phyloP scores from a whole-genome alignment of 1,284 basidiomycete genomes.

The Heliocybe sulcata region DNA sequence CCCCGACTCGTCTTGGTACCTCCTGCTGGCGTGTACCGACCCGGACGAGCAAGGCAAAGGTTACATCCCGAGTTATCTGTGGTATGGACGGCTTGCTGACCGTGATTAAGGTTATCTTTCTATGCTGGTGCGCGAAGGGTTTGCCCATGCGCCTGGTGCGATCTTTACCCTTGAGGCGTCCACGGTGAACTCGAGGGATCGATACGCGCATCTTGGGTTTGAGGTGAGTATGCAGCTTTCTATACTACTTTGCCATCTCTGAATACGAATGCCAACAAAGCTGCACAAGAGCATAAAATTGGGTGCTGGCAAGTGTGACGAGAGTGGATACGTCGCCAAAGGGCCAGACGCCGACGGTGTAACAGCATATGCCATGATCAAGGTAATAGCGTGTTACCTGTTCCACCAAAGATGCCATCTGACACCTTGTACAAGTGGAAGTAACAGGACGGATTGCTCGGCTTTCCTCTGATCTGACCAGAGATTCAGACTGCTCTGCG shows the following conservation, averaged over 20 bases:
- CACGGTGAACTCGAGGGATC: neutral
- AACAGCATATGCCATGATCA: neutral
- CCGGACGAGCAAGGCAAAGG: neutral
- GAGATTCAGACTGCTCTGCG: no score
- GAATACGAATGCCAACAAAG: neutral
- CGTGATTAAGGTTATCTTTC: neutral
- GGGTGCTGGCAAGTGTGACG: neutral
- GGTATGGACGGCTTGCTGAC: neutral
- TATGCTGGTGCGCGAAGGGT: neutral
- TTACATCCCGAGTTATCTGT: neutral
- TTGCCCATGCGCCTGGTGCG: neutral
- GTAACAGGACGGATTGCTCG: no score
- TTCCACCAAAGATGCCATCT: no score
- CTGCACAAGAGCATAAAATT: neutral
- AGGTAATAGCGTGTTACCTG: no score
- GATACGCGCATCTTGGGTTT: neutral
- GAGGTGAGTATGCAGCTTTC: neutral
- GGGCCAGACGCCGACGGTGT: neutral
- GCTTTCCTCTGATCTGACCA: no score
- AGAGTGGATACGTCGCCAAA: neutral
- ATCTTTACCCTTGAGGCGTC: neutral
- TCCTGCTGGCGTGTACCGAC: neutral
- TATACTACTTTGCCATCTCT: neutral
- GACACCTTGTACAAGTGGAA: no score
- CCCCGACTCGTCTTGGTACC: neutral